Conservation (phyloP, 2,329 filamentous ascomycete species). For the Cercospora brassicicola region DNA sequence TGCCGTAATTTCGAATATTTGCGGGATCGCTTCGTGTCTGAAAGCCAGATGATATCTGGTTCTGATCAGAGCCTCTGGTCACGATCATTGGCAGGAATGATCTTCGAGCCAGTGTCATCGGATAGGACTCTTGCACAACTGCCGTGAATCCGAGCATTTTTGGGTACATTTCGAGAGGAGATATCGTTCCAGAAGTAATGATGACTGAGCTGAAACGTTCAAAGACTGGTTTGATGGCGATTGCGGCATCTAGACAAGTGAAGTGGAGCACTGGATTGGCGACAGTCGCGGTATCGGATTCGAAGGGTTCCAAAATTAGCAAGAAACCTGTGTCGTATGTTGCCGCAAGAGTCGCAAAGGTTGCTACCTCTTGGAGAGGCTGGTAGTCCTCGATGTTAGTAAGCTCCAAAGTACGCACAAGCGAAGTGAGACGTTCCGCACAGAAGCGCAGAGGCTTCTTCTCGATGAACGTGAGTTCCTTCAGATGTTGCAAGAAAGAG, state of each 20-base stretch:
- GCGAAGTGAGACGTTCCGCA: conserved; percentile 87
- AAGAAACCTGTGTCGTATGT: conserved; percentile 97
- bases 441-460: conserved; percentile 94
- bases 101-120: conserved; percentile 87
- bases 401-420: conserved; percentile 90
- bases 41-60: conserved; percentile 88
- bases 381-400: conserved; percentile 98
- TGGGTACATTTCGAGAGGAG: conserved; percentile 96
- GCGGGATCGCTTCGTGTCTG: conserved; percentile 93
- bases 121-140: conserved; percentile 94
- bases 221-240: conserved; percentile 96
- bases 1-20: conserved; percentile 96
- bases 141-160: conserved; percentile 95
- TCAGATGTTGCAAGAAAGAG: conserved; percentile 88
- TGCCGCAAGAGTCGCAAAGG: conserved; percentile 90
- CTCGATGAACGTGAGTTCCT: conserved; percentile 96
- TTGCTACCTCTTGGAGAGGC: conserved; percentile 93
- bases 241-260: conserved; percentile 92
- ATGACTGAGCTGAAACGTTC: conserved; percentile 97
- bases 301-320: conserved; percentile 94
- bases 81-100: conserved; percentile 99
- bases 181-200: conserved; percentile 96
- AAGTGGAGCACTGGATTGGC: conserved; percentile 97
- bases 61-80: conserved; percentile 90
- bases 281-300: conserved; percentile 91